Evolutionary conservation across 1,284 basidiomycete species (phyloP).

Genomic region (Fereydounia khargensis): DNA sequence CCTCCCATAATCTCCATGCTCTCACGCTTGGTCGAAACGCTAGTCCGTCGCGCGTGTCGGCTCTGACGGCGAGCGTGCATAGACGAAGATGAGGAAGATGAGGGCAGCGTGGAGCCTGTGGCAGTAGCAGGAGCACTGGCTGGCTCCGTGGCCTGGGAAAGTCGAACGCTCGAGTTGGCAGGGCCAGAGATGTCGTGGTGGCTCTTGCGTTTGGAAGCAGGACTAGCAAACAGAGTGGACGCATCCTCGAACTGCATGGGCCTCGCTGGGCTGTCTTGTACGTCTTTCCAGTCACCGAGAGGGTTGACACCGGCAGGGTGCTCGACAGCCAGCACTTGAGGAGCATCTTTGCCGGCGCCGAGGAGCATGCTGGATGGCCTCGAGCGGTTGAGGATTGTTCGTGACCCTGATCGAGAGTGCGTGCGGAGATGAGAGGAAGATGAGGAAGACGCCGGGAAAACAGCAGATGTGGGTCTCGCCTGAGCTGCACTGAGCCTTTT

Average conservation of each 20-base stretch:
- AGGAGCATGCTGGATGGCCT: slow-evolving; percentile 29
- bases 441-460: neutral
- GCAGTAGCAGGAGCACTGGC: slow-evolving; percentile 3
- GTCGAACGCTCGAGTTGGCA: slow-evolving; percentile 9
- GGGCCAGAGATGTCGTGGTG: slow-evolving; percentile 1
- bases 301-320: slow-evolving; percentile 10
- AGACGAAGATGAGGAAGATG: slow-evolving; percentile 4
- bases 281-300: neutral
- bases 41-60: slow-evolving; percentile 40
- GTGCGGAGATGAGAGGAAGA: slow-evolving; percentile 9
- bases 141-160: no score
- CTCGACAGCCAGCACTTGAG: slow-evolving; percentile 28
- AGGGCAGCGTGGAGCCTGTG: slow-evolving; percentile 1
- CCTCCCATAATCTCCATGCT: slow-evolving; percentile 54
- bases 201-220: neutral
- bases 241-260: slow-evolving; percentile 28
- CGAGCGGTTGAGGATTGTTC: slow-evolving; percentile 8
- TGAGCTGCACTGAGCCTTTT: neutral
- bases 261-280: no score
- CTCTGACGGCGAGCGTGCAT: slow-evolving; percentile 28
- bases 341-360: slow-evolving; percentile 26
- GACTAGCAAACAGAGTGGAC: slow-evolving; percentile 12
- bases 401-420: slow-evolving; percentile 23
- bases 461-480: neutral
- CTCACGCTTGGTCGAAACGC: slow-evolving; percentile 44